Evolutionary conservation across 257 asterid genomes (phyloP).

Genomic region (Galeopsis tetrahit): DNA sequence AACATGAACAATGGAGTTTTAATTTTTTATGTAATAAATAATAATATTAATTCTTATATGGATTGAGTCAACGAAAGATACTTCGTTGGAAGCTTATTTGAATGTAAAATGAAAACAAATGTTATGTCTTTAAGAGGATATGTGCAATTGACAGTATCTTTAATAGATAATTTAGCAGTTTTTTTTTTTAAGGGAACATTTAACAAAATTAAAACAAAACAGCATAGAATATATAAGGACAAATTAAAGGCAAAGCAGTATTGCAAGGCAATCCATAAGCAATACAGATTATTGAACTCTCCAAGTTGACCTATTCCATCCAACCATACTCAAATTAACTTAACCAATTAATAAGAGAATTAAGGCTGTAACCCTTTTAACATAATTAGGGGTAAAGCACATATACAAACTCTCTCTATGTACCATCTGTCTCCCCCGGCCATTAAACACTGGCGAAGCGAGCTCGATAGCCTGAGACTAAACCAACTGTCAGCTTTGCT

Average conservation of each 20-base stretch:
- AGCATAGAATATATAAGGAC: neutral
- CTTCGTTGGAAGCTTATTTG: too few species aligned
- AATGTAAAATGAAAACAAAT: too few species aligned
- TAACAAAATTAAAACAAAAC: neutral
- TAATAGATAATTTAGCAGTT: too few species aligned
- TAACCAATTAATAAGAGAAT: conserved; percentile 41
- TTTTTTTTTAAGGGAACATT: too few species aligned
- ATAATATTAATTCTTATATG: too few species aligned
- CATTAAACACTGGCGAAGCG: conserved; percentile 53
- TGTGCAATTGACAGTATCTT: too few species aligned
- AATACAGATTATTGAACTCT: conserved; percentile 35
- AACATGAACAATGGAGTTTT: too few species aligned
- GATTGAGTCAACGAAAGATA: too few species aligned
- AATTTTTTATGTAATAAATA: too few species aligned
- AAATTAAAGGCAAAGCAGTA: neutral
- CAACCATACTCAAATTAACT: conserved; percentile 42
- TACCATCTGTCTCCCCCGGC: conserved; percentile 53
- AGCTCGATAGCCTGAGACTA: conserved; percentile 46
- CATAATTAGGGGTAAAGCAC: conserved; percentile 43
- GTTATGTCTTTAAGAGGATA: too few species aligned
- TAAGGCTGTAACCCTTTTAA: conserved; percentile 39
- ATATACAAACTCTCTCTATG: conserved; percentile 50
- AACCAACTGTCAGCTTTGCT: conserved; percentile 42
- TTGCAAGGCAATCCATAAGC: conserved; percentile 16
- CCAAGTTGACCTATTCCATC: conserved; percentile 35